These are phyloP conservation scores for Cardamine occulta DNA, from an alignment of 345 rosid species.

Conservation along the genomic window DNA sequence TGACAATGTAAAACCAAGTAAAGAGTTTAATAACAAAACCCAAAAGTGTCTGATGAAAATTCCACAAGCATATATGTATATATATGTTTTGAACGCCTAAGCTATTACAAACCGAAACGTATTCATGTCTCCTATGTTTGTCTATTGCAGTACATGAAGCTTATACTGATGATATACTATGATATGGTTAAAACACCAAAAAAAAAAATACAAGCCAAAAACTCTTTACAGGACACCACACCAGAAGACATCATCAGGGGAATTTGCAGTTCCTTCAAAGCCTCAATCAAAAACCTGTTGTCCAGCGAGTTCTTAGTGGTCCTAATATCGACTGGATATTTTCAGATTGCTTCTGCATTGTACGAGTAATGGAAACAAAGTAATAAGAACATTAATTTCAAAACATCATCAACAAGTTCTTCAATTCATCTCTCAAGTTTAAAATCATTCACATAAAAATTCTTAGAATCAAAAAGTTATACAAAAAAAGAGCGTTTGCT, in stretches of 20 bases:
- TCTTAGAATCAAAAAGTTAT: background rate
- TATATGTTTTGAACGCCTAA: conserved; percentile 13
- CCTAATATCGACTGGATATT: conserved; percentile 19
- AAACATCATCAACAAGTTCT: background rate
- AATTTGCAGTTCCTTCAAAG: background rate
- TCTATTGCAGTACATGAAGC: conserved; percentile 8
- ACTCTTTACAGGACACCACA: conserved; percentile 39
- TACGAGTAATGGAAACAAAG: conserved; percentile 12
- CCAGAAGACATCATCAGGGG: conserved; percentile 10
- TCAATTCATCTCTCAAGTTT: background rate
- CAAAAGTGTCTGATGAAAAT: background rate
- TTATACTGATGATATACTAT: conserved; percentile 26
- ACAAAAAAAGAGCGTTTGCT: background rate
- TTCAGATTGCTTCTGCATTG: conserved; percentile 31
- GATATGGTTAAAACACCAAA: conserved; percentile 6
- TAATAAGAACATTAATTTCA: conserved; percentile 1
- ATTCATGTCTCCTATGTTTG: conserved; percentile 9
- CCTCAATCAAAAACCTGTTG: conserved; percentile 2
- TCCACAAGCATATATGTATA: conserved; percentile 19
- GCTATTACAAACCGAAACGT: conserved; percentile 14
- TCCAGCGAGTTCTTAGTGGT: conserved; percentile 35
- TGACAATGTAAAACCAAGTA: background rate
- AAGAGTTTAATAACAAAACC: background rate
- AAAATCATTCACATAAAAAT: background rate
- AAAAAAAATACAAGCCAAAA: conserved; percentile 14